Conservation (phyloP, 495 filamentous ascomycete species). For the Aspergillus bridgeri region DNA sequence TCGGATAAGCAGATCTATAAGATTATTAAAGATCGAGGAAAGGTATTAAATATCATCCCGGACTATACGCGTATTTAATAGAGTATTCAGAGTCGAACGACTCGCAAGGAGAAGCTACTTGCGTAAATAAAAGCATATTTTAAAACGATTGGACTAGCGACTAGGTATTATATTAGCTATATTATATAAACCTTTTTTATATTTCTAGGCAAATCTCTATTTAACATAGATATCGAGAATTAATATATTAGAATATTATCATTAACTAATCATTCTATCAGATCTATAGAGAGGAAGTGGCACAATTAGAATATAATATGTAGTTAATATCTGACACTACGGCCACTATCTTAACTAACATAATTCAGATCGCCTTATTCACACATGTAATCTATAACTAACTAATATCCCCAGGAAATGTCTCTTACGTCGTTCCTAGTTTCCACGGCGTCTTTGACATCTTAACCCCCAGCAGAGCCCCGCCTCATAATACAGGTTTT, state of each 20-base stretch:
- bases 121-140: constrained; percentile 40
- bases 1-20: constrained; percentile 50
- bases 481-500: constrained; percentile 3
- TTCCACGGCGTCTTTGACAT: constrained; percentile 3
- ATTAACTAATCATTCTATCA: background rate
- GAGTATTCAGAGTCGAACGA: constrained; percentile 41
- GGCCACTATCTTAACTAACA: background rate
- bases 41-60: constrained; percentile 53
- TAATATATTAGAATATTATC: background rate
- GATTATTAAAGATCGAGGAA: constrained; percentile 47
- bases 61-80: constrained; percentile 39
- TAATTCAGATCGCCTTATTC: background rate
- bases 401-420: constrained; percentile 1
- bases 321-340: background rate
- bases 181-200: background rate
- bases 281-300: background rate
- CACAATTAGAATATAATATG: background rate
- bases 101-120: constrained; percentile 30
- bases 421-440: constrained; percentile 4
- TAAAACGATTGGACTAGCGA: constrained; percentile 44
- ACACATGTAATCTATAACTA: background rate
- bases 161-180: constrained; percentile 30
- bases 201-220: no score
- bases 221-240: background rate
- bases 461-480: background rate